phyloP scores from a whole-genome alignment of 2,329 filamentous ascomycete genomes.

The Escovopsis weberi region DNA sequence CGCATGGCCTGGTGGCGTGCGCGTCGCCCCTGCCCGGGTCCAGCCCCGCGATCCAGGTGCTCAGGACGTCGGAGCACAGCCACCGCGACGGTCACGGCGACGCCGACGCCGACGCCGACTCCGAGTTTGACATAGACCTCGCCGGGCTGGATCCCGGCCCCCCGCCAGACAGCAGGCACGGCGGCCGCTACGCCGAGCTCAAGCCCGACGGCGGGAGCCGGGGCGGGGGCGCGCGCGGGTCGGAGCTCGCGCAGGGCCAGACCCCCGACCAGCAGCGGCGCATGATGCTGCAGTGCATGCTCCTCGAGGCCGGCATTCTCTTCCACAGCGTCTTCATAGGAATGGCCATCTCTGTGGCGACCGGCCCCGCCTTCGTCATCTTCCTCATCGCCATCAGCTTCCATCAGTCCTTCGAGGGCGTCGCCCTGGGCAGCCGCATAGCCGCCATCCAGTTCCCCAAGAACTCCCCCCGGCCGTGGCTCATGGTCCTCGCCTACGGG shows the following conservation, averaged over 20 bases:
- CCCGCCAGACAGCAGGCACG: constrained; percentile 12
- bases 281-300: constrained; percentile 59
- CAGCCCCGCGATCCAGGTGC: constrained; percentile 24
- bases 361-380: constrained; percentile 63
- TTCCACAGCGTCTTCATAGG: constrained; percentile 81
- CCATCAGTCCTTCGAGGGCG: constrained; percentile 79
- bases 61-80: constrained; percentile 16
- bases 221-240: too few species aligned
- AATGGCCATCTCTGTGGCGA: constrained; percentile 72
- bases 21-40: constrained; percentile 44
- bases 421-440: constrained; percentile 74
- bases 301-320: constrained; percentile 70
- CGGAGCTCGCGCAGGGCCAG: constrained; percentile 14
- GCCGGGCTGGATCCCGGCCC: constrained; percentile 40
- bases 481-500: constrained; percentile 67
- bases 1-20: constrained; percentile 41
- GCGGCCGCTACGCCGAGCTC: constrained; percentile 18
- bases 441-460: constrained; percentile 67
- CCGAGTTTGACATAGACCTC: constrained; percentile 44
- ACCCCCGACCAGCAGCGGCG: constrained; percentile 46
- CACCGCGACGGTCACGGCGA: constrained; percentile 16
- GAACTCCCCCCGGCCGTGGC: constrained; percentile 62
- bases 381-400: constrained; percentile 70
- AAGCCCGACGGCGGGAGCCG: constrained; percentile 7
- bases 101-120: constrained; percentile 29